Conservation (phyloP, 2,329 filamentous ascomycete species). For the Fusarium staphyleae region DNA sequence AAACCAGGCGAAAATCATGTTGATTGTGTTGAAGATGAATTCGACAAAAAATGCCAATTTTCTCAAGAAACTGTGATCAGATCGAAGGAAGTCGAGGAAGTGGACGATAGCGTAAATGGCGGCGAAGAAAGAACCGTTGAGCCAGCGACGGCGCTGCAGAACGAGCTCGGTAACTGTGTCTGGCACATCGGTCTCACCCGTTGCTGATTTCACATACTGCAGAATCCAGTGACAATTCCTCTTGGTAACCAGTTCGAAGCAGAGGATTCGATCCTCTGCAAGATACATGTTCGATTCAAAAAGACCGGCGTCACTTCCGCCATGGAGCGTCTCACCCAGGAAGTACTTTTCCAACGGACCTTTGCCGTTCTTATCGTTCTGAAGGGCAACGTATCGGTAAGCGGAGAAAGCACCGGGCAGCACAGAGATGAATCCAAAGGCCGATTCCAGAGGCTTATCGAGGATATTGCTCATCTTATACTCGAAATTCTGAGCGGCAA, state of each 20-base stretch:
- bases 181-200: conserved; percentile 95
- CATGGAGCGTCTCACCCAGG: conserved; percentile 93
- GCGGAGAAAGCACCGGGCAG: conserved; percentile 98
- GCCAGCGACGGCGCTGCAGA: conserved; percentile 92
- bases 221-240: conserved; percentile 97
- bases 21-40: conserved; percentile 92
- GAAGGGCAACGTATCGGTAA: conserved; percentile 91
- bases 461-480: conserved; percentile 99
- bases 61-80: conserved; percentile 84
- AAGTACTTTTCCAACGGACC: conserved; percentile 97
- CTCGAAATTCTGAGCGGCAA: conserved; percentile 98
- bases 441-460: conserved; percentile 95
- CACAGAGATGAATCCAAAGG: conserved; percentile 97
- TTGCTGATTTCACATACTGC: conserved; percentile 98
- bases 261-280: conserved; percentile 97
- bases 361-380: conserved; percentile 94
- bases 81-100: conserved; percentile 95
- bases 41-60: conserved; percentile 92
- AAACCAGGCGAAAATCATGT: conserved; percentile 99
- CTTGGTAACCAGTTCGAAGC: conserved; percentile 97
- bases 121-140: conserved; percentile 98
- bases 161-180: conserved; percentile 95
- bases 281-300: conserved; percentile 99
- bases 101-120: conserved; percentile 94
- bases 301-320: conserved; percentile 87